Conservation (phyloP, 345 rosid genomes). For the Cardamine chenopodiifolia region DNA sequence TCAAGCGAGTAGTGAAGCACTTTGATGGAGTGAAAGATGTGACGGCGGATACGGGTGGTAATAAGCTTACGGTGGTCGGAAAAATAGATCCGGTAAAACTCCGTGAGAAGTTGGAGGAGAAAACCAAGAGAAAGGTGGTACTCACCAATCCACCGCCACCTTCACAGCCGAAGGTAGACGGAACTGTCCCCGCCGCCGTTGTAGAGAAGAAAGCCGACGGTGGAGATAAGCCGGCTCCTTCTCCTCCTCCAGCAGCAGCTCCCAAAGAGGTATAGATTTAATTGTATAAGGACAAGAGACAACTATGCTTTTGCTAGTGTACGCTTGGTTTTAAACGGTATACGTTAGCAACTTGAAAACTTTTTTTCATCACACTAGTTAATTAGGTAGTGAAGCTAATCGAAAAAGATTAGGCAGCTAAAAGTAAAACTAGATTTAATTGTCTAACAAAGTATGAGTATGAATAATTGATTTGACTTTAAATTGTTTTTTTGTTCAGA, state of each 20-base stretch:
- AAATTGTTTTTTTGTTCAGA: slow-evolving; percentile 41
- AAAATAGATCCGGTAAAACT: slow-evolving; percentile 66
- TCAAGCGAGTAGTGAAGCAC: slow-evolving; percentile 49
- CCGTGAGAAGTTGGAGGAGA: slow-evolving; percentile 49
- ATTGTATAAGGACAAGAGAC: slow-evolving; percentile 7
- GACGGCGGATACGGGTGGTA: slow-evolving; percentile 51
- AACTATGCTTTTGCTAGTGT: slow-evolving; percentile 14
- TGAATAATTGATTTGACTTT: slow-evolving; percentile 12
- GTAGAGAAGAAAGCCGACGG: slow-evolving; percentile 47
- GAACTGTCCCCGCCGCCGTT: slow-evolving; percentile 1
- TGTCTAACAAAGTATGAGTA: neutral
- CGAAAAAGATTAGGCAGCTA: slow-evolving; percentile 9
- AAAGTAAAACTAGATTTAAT: neutral
- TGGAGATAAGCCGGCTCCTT: slow-evolving; percentile 44
- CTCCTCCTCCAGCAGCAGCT: slow-evolving; percentile 40
- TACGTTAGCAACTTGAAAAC: slow-evolving; percentile 1
- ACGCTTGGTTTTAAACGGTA: neutral
- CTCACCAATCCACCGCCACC: slow-evolving; percentile 55
- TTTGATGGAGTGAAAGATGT: slow-evolving; percentile 72
- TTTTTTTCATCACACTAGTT: slow-evolving; percentile 19
- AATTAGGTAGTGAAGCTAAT: slow-evolving; percentile 7
- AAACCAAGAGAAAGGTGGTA: slow-evolving; percentile 58
- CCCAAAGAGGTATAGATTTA: slow-evolving; percentile 32
- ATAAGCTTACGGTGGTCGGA: slow-evolving; percentile 72
- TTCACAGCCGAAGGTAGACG: slow-evolving; percentile 39